phyloP scores from a whole-genome alignment of 2,329 filamentous ascomycete genomes.

The Remersonia thermophila region DNA sequence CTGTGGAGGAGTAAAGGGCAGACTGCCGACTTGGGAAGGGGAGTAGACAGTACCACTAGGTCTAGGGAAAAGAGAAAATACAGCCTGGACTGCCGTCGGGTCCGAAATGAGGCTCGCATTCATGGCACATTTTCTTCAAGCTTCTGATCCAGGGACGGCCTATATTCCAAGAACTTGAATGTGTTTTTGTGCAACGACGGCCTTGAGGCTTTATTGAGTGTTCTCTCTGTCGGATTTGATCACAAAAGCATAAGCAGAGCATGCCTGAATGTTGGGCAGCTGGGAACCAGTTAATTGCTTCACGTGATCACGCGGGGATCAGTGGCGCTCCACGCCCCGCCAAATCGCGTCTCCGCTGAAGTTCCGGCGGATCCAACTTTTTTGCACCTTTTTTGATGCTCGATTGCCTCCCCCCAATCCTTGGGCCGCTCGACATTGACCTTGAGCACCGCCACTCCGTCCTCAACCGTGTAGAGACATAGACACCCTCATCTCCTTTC shows the following conservation, averaged over 20 bases:
- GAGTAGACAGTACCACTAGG: background rate
- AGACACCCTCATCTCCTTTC: background rate
- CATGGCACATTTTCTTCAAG: background rate
- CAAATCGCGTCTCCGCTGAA: background rate
- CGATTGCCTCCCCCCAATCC: background rate
- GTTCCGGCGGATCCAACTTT: background rate
- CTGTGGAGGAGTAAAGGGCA: slow-evolving; percentile 30
- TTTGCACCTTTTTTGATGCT: background rate
- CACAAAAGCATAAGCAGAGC: no score
- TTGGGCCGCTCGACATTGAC: no score
- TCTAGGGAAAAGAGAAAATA: background rate
- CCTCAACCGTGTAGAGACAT: no score
- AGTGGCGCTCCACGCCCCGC: slow-evolving; percentile 1
- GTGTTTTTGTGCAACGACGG: no score
- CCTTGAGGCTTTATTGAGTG: no score
- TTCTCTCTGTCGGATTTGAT: no score
- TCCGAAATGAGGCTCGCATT: background rate
- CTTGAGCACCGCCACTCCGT: no score
- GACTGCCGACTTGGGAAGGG: no score
- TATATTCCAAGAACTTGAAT: no score
- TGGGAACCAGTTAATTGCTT: background rate
- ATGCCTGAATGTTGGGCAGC: background rate
- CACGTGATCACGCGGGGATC: slow-evolving; percentile 11
- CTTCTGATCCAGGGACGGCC: no score
- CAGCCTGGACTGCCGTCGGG: background rate